phyloP scores from a whole-genome alignment of 2,329 filamentous ascomycete species.

The Paradendryphiella salina region DNA sequence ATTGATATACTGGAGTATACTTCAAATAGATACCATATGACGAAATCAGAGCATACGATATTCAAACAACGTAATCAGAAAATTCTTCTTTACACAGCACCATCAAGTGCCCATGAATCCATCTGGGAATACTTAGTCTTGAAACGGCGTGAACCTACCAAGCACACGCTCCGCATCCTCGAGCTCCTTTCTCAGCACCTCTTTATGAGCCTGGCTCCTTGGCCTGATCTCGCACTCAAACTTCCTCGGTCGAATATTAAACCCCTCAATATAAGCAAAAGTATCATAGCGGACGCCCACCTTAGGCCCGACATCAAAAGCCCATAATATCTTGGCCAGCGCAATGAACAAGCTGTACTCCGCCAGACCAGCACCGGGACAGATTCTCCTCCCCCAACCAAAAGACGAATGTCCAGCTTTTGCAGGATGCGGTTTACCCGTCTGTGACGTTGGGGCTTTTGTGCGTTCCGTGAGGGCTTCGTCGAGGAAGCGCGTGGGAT shows the following conservation, averaged over 20 bases:
- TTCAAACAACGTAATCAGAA: neutral
- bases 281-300: constrained; percentile 44
- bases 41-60: neutral
- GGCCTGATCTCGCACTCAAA: constrained; percentile 44
- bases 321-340: constrained; percentile 42
- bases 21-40: neutral
- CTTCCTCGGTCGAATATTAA: constrained; percentile 46
- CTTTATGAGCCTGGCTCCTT: constrained; percentile 37
- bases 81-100: neutral
- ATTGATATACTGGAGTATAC: constrained; percentile 1
- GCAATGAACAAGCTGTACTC: constrained; percentile 41
- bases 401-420: constrained; percentile 42
- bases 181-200: constrained; percentile 38
- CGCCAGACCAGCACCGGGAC: constrained; percentile 40
- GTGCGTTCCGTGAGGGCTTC: constrained; percentile 20
- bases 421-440: constrained; percentile 35
- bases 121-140: constrained; percentile 27
- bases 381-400: constrained; percentile 42
- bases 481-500: constrained; percentile 48
- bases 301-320: constrained; percentile 40
- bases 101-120: neutral
- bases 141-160: constrained; percentile 44
- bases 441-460: constrained; percentile 17
- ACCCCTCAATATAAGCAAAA: constrained; percentile 49
- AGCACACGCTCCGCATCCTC: constrained; percentile 37